Base-by-base conservation (phyloP, 2,329 filamentous ascomycete genomes). In the Ophiostoma tasmaniense region DNA sequence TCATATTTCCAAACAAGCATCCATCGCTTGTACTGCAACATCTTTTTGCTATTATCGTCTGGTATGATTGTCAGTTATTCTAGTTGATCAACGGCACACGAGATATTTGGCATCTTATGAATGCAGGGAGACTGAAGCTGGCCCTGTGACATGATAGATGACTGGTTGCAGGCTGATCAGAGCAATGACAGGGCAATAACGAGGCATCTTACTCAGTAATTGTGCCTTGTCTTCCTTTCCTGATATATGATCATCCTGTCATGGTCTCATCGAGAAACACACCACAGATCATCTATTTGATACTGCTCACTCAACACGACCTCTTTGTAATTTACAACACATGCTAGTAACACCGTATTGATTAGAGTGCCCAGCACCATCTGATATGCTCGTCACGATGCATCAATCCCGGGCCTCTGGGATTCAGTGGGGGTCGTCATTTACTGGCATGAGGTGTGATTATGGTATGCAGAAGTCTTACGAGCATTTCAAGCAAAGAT, bases 371-470 rank as follows among this genome's bases (percentile, higher is more conserved):
- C n/a, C 52, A 30, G 50, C 22, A 55, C 50, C 50, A 3, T 55
- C 50, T 55, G 14, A 61, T 61, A 61, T 59, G 50, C 50, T 55
- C 52, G 52, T 59, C 55, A 33, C 55, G 55, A 61, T 61, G 22
- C 55, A 25, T 28, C 10, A 55, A 55, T 61, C 25, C 55, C 55
- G 25, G 20, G 8, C 14, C 25, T 61, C 13, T 61, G 55, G 55
- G 55, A 61, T 55, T 10, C 25, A 61, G 55, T 61, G 55, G 55
- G 55, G 55, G 55, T 33, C 55, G 25, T 33, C 25, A 45, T 45
- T 45, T 25, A 55, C 10, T 61, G 55, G 55, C 13, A 30, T 17
- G 52, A 59, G 45, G 50, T 30, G 22, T 25, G 50, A 55, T 25
- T n/a, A 25, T 55, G 45, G 8, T 55, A 55, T 39, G 37, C 14